Evolutionary conservation across 176 grass and related monocot genomes (phyloP).

Genomic region (Triticum aestivum): DNA sequence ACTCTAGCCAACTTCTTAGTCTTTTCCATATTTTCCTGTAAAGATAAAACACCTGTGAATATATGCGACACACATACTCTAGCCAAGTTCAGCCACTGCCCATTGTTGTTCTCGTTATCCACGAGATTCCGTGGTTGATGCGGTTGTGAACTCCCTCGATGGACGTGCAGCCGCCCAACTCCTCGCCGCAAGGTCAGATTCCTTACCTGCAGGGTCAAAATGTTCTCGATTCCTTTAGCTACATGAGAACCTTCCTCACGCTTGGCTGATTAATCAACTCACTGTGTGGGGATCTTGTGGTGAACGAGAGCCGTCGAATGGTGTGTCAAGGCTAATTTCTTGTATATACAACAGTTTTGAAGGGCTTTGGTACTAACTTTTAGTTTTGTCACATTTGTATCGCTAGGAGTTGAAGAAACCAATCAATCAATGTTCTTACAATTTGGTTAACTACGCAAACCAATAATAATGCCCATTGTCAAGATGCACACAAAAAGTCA

Average conservation of each 20-base stretch:
- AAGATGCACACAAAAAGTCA: too few relatives aligned
- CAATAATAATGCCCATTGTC: too few relatives aligned
- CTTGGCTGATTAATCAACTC: neutral
- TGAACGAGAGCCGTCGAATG: neutral
- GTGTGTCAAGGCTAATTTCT: too few relatives aligned
- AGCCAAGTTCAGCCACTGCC: neutral
- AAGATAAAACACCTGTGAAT: conserved; percentile 10
- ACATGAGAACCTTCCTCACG: neutral
- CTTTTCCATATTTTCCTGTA: neutral
- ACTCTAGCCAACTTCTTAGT: too few relatives aligned
- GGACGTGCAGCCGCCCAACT: neutral
- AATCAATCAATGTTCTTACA: too few relatives aligned
- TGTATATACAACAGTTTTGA: too few relatives aligned
- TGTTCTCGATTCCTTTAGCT: neutral
- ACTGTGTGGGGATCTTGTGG: neutral
- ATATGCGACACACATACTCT: neutral
- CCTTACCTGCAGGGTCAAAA: neutral
- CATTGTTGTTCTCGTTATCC: too few relatives aligned
- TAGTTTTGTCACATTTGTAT: too few relatives aligned
- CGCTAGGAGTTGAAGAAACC: too few relatives aligned
- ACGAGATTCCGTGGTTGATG: neutral
- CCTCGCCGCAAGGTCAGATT: conserved; percentile 32
- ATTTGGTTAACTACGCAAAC: too few relatives aligned
- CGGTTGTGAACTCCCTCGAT: neutral
- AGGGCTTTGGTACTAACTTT: too few relatives aligned